Base-by-base conservation (phyloP, 1,139 yeast species). In the Kurtzmaniella quercitrusa region DNA sequence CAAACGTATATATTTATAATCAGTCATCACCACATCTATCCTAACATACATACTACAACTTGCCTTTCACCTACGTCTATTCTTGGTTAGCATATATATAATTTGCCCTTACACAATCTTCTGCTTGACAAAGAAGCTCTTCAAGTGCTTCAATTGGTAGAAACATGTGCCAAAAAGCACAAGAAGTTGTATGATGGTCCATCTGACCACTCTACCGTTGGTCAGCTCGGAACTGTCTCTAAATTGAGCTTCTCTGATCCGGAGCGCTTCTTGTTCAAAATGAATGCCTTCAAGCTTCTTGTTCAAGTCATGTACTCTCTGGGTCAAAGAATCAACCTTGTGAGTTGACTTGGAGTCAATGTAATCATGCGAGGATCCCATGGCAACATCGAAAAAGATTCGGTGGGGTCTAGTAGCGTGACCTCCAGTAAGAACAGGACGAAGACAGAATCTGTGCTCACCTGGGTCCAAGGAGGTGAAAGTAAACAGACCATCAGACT, bases 61-160 rank as follows among this genome's bases (percentile, higher is more conserved):
- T n/a, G n/a, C n/a, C n/a, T n/a, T 21, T 21, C 23, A 4, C 4
- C 23, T 21, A 21, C 23, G 23, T 21, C 23, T 21, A 8, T 21
- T 8, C 8, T 21, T 21, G 8, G 8, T 27, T 10, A 11, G 10
- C 10, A 27, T 12, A n/a, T 27, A 7, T 27, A 27, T 27, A 6
- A 5, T n/a, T 27, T 27, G 12, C 14, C 31, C 14, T 54, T 61
- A 73, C 29, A 73, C 77, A 55, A 73, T 72, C 60, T 73, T 73
- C 59, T 73, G 79, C 60, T 73, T 73, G 50, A 73, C 77, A 48
- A 73, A 73, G 66, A 73, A 73, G 39, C 75, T 56, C 70, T 72
- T 73, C 70, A 73, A 73, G 58, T 73, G 78, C 46, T 68, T 69
- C 58, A 73, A 68, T 57, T 73, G 79, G 62, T 72, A 73, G 47